A percentile compares a stretch with the other conserved stretches of the same genome.
Conservation (phyloP, 2,329 filamentous ascomycete genomes). For the Stachybotrys elegans region DNA sequence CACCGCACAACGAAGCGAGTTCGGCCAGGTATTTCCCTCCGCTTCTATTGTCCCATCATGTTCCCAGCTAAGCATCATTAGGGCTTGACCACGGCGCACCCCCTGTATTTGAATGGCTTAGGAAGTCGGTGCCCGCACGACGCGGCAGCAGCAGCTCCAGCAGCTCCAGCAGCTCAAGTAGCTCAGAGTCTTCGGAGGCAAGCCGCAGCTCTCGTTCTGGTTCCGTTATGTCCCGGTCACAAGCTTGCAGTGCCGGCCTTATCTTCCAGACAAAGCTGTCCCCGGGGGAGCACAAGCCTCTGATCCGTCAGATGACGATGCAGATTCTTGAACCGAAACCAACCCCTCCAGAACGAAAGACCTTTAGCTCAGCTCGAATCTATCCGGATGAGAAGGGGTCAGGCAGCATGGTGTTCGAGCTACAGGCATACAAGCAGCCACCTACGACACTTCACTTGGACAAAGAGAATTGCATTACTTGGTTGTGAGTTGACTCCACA, state of each 20-base stretch:
- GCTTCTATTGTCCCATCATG: too few species aligned
- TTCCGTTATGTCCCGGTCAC: constrained; percentile 1
- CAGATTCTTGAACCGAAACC: not conserved
- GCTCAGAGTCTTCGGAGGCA: too few species aligned
- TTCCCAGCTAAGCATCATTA: too few species aligned
- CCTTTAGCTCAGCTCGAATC: constrained; percentile 2
- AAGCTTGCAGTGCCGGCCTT: not conserved
- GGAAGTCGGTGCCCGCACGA: not conserved
- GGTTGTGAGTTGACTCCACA: not conserved
- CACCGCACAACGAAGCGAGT: too few species aligned
- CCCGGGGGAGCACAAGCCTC: not conserved
- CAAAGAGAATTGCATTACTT: not conserved
- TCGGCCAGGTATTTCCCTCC: too few species aligned
- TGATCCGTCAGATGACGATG: constrained; percentile 1
- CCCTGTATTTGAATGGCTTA: too few species aligned
- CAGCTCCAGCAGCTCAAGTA: not conserved
- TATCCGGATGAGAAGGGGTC: constrained; percentile 2
- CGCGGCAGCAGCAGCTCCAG: not conserved
- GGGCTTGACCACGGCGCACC: too few species aligned
- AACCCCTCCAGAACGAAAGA: not conserved
- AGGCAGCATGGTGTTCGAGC: constrained; percentile 1
- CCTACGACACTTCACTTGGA: not conserved
- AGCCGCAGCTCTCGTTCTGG: too few species aligned
- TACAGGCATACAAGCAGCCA: not conserved
- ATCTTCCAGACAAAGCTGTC: not conserved